Base-by-base conservation (phyloP, 2,329 filamentous ascomycete genomes). In the Cephalotrichum gorgonifer region DNA sequence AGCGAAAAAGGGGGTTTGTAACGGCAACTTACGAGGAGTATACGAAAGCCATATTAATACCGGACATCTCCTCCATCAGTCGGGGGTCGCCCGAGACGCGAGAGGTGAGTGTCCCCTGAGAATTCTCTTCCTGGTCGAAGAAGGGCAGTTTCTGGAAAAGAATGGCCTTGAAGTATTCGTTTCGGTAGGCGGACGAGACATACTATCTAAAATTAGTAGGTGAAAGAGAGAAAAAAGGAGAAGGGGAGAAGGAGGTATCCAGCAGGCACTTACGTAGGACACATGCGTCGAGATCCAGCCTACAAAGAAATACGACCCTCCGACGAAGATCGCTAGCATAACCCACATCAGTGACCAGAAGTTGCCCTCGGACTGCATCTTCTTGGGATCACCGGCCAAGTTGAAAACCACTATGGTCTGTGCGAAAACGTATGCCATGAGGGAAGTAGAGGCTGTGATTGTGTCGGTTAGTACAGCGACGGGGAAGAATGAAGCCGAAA, bases 261-360 rank as follows among this genome's bases (percentile, higher is more conserved):
- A n/a, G n/a, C n/a, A n/a, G n/a, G n/a, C n/a, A 46, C 44, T 46
- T 35, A 46, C 44, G 22, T 69, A 62, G 45, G 75, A 68, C 50
- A 78, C 60, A 14, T 65, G 64, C 2, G 68, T 76, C 2, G 77
- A 64, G 4, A 66, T 59, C 43, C 58, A 63, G 0, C 66, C 69
- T 6, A 78, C 63, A 22, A 68, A 51, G 53, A 78, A 77, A 59
- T 84, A 84, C 15, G 71, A 64, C 1, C 75, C 2, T 2, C 76
- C 76, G 9, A 73, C 63, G 9, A 64, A 72, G 4, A 75, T 66
- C 2, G 80, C 81, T 26, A 83, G 64, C 0, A 79, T 62, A 20
- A 78, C 68, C 68, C 81, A 86, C 77, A 85, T 85, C 51, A 81
- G 68, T 0, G 79, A 73, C 78, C 78, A 85, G 59, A 83, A 84